Conservation (phyloP, 2,329 filamentous ascomycete genomes). For the Sporothrix pallida region DNA sequence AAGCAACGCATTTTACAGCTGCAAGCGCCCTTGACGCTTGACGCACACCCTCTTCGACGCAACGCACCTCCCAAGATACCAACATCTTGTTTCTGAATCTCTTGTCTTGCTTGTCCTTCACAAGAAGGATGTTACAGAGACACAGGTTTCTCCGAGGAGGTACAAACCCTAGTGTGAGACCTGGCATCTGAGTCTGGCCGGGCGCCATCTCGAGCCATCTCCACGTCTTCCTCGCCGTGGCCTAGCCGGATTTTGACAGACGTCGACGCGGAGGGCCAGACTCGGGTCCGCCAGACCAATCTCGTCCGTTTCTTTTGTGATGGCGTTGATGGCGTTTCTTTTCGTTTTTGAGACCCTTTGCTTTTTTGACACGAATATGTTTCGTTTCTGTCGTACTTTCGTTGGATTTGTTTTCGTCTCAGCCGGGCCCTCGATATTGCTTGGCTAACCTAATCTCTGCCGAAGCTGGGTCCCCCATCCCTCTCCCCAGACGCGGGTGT, state of each 20-base stretch:
- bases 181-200: not conserved
- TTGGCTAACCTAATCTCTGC: conserved; percentile 13
- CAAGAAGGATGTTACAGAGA: too few species aligned
- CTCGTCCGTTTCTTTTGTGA: not conserved
- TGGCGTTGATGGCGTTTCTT: not conserved
- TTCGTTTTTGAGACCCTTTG: not conserved
- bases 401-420: not conserved
- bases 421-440: conserved; percentile 2
- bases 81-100: not conserved
- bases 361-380: not conserved
- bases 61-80: not conserved
- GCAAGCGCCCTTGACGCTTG: conserved; percentile 16
- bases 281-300: conserved; percentile 24
- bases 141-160: not conserved
- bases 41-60: not conserved
- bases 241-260: conserved; percentile 5
- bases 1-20: not conserved
- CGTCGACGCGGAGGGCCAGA: not conserved
- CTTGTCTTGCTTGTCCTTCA: not conserved
- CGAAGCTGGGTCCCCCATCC: not conserved
- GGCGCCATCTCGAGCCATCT: not conserved
- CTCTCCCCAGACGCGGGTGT: conserved; percentile 1
- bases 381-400: not conserved
- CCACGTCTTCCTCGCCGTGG: not conserved
- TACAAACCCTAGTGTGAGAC: not conserved